These are phyloP conservation scores for Afroboletus lepidellus DNA, from an alignment of 1,284 basidiomycete genomes.

Conservation along the genomic window DNA sequence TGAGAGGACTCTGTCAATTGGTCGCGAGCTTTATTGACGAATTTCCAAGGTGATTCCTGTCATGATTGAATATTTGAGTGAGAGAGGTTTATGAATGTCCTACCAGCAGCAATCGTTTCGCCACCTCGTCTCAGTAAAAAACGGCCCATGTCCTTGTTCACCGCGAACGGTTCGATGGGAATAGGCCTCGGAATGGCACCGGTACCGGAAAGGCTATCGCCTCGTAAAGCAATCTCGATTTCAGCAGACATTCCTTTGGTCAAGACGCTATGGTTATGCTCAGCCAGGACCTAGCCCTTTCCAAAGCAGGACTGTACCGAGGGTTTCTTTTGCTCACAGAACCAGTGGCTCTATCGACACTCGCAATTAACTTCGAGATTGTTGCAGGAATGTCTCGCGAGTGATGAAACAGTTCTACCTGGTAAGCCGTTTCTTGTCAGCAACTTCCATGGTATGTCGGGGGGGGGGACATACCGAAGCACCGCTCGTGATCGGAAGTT, in stretches of 20 bases:
- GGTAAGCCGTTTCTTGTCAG: conserved; percentile 2
- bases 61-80: neutral
- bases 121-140: conserved; percentile 86
- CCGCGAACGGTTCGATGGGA: conserved; percentile 82
- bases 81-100: conserved; percentile 18
- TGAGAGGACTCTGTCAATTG: neutral
- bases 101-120: conserved; percentile 93
- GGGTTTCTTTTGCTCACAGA: conserved; percentile 77
- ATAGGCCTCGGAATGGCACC: conserved; percentile 55
- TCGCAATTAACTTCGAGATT: conserved; percentile 75
- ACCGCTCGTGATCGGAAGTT: conserved; percentile 86
- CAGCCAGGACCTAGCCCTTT: neutral
- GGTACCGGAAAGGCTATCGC: conserved; percentile 49
- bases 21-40: conserved; percentile 25
- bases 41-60: conserved; percentile 47
- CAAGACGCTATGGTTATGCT: conserved; percentile 60
- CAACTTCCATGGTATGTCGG: neutral
- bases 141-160: conserved; percentile 97
- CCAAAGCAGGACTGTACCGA: conserved; percentile 46
- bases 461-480: conserved; percentile 58
- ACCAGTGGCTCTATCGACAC: conserved; percentile 79
- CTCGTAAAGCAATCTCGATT: conserved; percentile 77
- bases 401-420: conserved; percentile 95
- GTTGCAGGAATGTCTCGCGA: conserved; percentile 90
- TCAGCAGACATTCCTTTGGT: conserved; percentile 82